Evolutionary conservation across 2,329 filamentous ascomycete species (phyloP).

Genomic region (Penicillium griseofulvum): DNA sequence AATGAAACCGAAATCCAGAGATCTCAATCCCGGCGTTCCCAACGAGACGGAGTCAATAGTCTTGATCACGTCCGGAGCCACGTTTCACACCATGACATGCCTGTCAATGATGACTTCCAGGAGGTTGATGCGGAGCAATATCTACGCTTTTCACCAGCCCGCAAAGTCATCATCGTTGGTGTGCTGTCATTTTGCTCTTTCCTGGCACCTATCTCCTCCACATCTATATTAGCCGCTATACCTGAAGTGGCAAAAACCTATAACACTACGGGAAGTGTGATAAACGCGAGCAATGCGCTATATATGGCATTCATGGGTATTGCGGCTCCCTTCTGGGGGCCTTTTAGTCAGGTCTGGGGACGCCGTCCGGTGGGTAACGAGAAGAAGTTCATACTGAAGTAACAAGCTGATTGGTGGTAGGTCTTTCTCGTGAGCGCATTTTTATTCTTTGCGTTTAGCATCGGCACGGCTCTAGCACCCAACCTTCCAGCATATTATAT

Average conservation of each 20-base stretch:
- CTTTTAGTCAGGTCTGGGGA: slow-evolving; percentile 65
- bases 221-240: slow-evolving; percentile 68
- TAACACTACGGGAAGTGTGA: slow-evolving; percentile 63
- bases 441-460: slow-evolving; percentile 66
- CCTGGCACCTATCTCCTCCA: slow-evolving; percentile 71
- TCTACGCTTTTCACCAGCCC: slow-evolving; percentile 58
- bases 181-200: slow-evolving; percentile 74
- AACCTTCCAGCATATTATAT: slow-evolving; percentile 70
- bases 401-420: slow-evolving; percentile 31
- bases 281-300: slow-evolving; percentile 73
- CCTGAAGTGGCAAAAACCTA: slow-evolving; percentile 70
- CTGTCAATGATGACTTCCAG: slow-evolving; percentile 30
- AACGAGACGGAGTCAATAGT: slow-evolving; percentile 17
- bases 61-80: slow-evolving; percentile 35
- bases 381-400: neutral
- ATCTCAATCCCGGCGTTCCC: slow-evolving; percentile 14
- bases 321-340: slow-evolving; percentile 68
- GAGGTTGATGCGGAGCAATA: slow-evolving; percentile 58
- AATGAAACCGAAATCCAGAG: slow-evolving; percentile 11
- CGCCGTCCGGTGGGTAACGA: slow-evolving; percentile 52
- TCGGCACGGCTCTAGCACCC: slow-evolving; percentile 69
- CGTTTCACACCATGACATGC: slow-evolving; percentile 34
- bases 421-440: slow-evolving; percentile 59
- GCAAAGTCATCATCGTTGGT: slow-evolving; percentile 66
- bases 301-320: slow-evolving; percentile 73